These are phyloP conservation scores for Penicillium sp. DNA, from an alignment of 2,329 filamentous ascomycete genomes.

Conservation along the genomic window DNA sequence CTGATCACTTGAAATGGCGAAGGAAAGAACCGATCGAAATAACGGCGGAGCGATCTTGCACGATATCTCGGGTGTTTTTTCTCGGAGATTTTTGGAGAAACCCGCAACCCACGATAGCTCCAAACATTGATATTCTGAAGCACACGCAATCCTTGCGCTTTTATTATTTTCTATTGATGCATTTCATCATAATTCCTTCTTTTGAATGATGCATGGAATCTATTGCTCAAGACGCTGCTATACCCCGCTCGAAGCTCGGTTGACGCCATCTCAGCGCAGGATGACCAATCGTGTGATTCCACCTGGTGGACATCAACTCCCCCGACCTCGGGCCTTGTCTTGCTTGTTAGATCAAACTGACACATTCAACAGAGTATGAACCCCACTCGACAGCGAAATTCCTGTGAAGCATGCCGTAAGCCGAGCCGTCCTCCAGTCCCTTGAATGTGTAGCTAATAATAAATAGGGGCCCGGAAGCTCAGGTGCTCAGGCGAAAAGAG, in stretches of 20 bases:
- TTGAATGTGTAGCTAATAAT: conserved; percentile 4
- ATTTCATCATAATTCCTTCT: too few species aligned
- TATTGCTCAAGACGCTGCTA: background rate
- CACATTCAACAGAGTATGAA: conserved; percentile 17
- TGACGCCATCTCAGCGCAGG: conserved; percentile 17
- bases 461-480: conserved; percentile 28
- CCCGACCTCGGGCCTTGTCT: background rate
- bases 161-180: too few species aligned
- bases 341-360: background rate
- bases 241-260: conserved; percentile 21
- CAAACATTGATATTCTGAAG: background rate
- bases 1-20: background rate
- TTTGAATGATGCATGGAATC: background rate
- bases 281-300: conserved; percentile 17
- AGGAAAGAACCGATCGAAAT: background rate
- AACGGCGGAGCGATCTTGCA: background rate
- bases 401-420: conserved; percentile 33
- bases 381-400: conserved; percentile 25
- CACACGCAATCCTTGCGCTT: background rate
- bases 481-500: conserved; percentile 31
- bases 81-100: background rate
- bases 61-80: background rate
- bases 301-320: background rate
- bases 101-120: background rate
- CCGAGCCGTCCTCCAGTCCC: background rate